A percentile compares a stretch with the other conserved stretches of the same genome.
Conservation (phyloP, 2,329 filamentous ascomycete genomes). For the Colletotrichum salicis region DNA sequence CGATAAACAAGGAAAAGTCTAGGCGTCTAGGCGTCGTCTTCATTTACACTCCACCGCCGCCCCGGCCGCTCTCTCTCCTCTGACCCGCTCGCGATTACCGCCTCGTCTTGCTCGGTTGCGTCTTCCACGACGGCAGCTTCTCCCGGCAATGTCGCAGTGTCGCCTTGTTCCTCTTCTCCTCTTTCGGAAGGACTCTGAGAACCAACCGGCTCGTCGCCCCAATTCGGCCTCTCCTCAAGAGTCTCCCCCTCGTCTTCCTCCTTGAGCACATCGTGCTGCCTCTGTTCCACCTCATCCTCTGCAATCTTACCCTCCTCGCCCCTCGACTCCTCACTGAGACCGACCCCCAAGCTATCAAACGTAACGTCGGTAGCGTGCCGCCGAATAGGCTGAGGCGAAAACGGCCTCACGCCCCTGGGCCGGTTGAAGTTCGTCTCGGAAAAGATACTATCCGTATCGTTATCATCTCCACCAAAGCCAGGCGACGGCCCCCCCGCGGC, state of each 20-base stretch:
- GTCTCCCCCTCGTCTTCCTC: conserved; percentile 27
- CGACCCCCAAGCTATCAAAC: conserved; percentile 49
- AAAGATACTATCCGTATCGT: conserved; percentile 59
- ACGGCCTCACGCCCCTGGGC: conserved; percentile 65
- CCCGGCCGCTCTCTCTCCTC: conserved; percentile 19
- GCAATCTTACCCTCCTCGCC: conserved; percentile 32
- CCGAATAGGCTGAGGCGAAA: conserved; percentile 66
- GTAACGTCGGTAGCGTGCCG: conserved; percentile 54
- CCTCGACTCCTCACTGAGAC: conserved; percentile 30
- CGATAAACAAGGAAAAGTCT: too few relatives aligned
- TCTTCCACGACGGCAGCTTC: background rate
- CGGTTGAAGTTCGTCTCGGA: conserved; percentile 62
- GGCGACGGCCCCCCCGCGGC: conserved; percentile 56
- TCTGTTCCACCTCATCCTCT: conserved; percentile 21
- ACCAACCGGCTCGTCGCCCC: conserved; percentile 6
- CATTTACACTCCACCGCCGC: conserved; percentile 26
- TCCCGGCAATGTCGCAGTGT: background rate
- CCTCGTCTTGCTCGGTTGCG: background rate
- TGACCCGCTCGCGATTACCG: background rate
- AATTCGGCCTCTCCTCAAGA: background rate
- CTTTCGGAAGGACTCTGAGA: background rate
- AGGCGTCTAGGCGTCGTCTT: conserved; percentile 14
- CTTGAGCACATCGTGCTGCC: conserved; percentile 11
- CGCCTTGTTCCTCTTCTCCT: background rate
- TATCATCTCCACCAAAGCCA: conserved; percentile 38